phyloP scores from a whole-genome alignment of 2,329 filamentous ascomycete genomes.

The Chalara sp. region DNA sequence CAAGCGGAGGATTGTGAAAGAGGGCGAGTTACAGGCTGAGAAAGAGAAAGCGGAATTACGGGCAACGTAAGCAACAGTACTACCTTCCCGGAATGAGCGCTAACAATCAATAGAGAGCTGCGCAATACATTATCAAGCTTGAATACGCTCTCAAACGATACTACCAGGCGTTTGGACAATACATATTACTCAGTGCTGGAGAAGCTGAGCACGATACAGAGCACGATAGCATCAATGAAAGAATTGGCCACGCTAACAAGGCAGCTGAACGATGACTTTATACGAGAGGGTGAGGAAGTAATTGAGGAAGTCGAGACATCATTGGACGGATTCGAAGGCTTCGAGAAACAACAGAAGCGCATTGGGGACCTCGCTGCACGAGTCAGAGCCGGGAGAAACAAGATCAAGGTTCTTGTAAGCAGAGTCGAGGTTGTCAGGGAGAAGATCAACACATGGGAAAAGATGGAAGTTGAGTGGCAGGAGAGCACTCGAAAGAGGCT shows the following conservation, averaged over 20 bases:
- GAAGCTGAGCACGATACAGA: constrained; percentile 57
- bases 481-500: constrained; percentile 58
- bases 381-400: constrained; percentile 52
- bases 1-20: constrained; percentile 23
- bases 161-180: constrained; percentile 62
- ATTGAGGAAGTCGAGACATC: constrained; percentile 47
- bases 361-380: constrained; percentile 56
- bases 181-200: constrained; percentile 69
- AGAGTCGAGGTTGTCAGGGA: constrained; percentile 58
- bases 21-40: constrained; percentile 36
- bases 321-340: constrained; percentile 53
- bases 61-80: constrained; percentile 29
- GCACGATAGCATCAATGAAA: constrained; percentile 57
- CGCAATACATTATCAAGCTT: constrained; percentile 47
- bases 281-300: constrained; percentile 50
- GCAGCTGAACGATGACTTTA: constrained; percentile 52
- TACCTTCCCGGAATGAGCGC: neutral
- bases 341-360: constrained; percentile 56
- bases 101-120: constrained; percentile 35
- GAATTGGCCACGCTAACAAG: constrained; percentile 58
- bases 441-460: constrained; percentile 62
- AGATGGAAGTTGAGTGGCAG: constrained; percentile 60
- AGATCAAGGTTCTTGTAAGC: constrained; percentile 51
- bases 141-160: constrained; percentile 51
- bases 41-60: constrained; percentile 32